Evolutionary conservation across 2,329 filamentous ascomycete genomes (phyloP).

Genomic region (Talaromyces islandicus): DNA sequence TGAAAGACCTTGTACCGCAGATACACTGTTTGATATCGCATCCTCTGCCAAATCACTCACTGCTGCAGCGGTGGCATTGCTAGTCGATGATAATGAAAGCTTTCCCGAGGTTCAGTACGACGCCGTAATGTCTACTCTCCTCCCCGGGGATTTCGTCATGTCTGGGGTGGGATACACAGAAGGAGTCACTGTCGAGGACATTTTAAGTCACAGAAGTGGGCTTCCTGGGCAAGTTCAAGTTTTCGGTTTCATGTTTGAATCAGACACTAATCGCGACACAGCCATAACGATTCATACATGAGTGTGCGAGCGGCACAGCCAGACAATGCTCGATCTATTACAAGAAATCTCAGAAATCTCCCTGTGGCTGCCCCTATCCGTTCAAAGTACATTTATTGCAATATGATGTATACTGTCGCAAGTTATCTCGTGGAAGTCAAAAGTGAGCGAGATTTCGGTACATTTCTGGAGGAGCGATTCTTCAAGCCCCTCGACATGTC

Average conservation of each 20-base stretch:
- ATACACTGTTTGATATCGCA: slow-evolving; percentile 21
- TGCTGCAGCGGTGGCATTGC: slow-evolving; percentile 27
- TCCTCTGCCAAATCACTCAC: slow-evolving; percentile 20
- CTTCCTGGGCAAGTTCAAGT: slow-evolving; percentile 38
- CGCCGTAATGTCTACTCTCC: slow-evolving; percentile 42
- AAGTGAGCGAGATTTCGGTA: slow-evolving; percentile 31
- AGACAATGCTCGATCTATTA: slow-evolving; percentile 30
- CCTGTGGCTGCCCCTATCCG: slow-evolving; percentile 41
- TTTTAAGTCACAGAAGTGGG: slow-evolving; percentile 49
- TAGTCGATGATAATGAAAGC: slow-evolving; percentile 36
- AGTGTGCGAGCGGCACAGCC: slow-evolving; percentile 22
- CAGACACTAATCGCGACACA: slow-evolving; percentile 16
- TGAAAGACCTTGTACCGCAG: slow-evolving; percentile 14
- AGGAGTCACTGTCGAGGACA: slow-evolving; percentile 50
- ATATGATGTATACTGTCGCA: slow-evolving; percentile 45
- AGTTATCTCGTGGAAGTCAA: slow-evolving; percentile 44
- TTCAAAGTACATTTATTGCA: slow-evolving; percentile 44
- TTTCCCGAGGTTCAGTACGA: slow-evolving; percentile 40
- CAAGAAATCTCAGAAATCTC: slow-evolving; percentile 43
- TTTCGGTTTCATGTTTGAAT: not conserved
- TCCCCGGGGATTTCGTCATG: slow-evolving; percentile 50
- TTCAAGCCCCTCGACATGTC: slow-evolving; percentile 2
- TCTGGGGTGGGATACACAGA: slow-evolving; percentile 41
- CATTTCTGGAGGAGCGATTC: slow-evolving; percentile 24
- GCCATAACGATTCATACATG: slow-evolving; percentile 28